Percentiles rank a stretch among this genome's conserved stretches.
These are phyloP conservation scores for Madurella mycetomatis DNA, from an alignment of 2,329 filamentous ascomycete species.

Conservation along the genomic window DNA sequence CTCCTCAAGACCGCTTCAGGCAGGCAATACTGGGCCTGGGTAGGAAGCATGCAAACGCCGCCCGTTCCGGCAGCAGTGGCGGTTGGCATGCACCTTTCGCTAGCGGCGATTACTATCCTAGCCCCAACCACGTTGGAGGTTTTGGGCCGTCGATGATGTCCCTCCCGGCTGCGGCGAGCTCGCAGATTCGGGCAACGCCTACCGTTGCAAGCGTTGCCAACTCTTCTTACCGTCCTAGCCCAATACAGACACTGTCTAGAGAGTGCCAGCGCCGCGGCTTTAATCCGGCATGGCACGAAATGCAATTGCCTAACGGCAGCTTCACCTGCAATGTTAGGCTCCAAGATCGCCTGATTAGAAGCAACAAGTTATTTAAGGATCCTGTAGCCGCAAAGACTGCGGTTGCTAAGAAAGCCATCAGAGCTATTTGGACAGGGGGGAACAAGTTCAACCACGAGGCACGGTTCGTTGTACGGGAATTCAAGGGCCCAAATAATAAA, in stretches of 20 bases:
- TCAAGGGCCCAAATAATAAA: too few species aligned
- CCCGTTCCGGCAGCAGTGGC: neutral
- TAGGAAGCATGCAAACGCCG: neutral
- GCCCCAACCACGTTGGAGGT: too few species aligned
- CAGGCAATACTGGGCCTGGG: slow-evolving; percentile 1
- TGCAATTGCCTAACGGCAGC: neutral
- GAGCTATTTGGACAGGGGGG: neutral
- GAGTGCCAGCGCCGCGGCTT: slow-evolving; percentile 23
- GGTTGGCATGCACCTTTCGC: neutral
- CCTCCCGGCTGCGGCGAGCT: too few species aligned
- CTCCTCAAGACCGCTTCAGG: slow-evolving; percentile 12
- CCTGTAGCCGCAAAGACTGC: slow-evolving; percentile 9
- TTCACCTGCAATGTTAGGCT: slow-evolving; percentile 13
- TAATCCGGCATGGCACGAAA: slow-evolving; percentile 16
- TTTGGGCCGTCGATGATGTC: neutral
- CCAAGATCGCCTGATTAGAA: neutral
- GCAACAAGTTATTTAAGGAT: neutral
- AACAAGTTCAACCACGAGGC: neutral
- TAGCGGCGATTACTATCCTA: neutral
- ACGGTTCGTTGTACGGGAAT: neutral
- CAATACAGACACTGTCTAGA: slow-evolving; percentile 3
- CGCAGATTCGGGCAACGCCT: too few species aligned
- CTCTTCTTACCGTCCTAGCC: neutral
- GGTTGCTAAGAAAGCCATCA: slow-evolving; percentile 15
- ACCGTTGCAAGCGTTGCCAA: too few species aligned